Evolutionary conservation across 495 filamentous ascomycete species (phyloP).

Genomic region (Ramalina intermedia): DNA sequence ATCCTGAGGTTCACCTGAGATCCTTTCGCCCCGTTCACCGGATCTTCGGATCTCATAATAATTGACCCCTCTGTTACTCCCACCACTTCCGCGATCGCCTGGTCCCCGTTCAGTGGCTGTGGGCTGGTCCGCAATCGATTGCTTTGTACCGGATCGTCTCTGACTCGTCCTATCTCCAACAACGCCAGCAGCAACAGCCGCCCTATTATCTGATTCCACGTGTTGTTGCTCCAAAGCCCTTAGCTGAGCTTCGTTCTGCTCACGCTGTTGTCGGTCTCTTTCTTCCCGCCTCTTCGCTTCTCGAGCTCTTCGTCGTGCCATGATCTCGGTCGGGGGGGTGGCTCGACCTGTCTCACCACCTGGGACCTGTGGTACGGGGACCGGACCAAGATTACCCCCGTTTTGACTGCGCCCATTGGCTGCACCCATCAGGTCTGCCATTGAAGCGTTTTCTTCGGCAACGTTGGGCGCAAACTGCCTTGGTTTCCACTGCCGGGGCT

Average conservation of each 20-base stretch:
- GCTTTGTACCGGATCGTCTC: conserved; percentile 20
- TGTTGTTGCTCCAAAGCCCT: conserved; percentile 36
- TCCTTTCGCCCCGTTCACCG: not conserved
- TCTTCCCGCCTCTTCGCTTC: conserved; percentile 49
- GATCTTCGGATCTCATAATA: not conserved
- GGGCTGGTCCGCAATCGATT: conserved; percentile 9
- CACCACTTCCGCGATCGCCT: conserved; percentile 15
- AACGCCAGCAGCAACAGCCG: conserved; percentile 38
- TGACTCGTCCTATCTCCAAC: conserved; percentile 18
- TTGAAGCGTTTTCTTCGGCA: conserved; percentile 82
- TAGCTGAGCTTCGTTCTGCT: conserved; percentile 39
- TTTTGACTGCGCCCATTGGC: conserved; percentile 34
- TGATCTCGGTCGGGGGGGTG: conserved; percentile 53
- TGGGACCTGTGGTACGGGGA: conserved; percentile 28
- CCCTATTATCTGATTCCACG: conserved; percentile 32
- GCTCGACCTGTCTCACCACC: conserved; percentile 25
- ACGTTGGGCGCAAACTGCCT: conserved; percentile 71
- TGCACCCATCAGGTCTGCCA: conserved; percentile 64
- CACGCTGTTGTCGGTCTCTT: conserved; percentile 29
- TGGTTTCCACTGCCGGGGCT: conserved; percentile 33
- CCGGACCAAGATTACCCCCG: conserved; percentile 33
- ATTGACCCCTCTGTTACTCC: conserved; percentile 1
- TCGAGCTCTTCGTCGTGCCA: conserved; percentile 54
- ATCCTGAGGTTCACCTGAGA: not conserved
- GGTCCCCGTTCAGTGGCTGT: conserved; percentile 6